Percentiles rank a stretch among this genome's conserved stretches.
phyloP scores from a whole-genome alignment of 805 yeast species.

The Debaryomyces maramus region DNA sequence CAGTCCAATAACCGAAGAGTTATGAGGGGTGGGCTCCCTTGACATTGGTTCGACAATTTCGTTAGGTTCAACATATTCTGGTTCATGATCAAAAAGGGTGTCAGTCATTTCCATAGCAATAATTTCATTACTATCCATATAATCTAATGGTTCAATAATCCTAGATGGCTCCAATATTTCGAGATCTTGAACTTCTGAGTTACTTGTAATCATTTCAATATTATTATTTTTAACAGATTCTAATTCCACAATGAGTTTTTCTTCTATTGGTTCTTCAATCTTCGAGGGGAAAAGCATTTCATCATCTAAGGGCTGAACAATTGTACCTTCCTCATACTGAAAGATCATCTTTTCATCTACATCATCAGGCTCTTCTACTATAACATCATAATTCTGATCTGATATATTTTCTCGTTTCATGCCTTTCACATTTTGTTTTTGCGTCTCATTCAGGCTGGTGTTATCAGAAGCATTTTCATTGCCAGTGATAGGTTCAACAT shows the following conservation, averaged over 20 bases:
- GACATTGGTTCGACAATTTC: neutral
- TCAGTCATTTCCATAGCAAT: neutral
- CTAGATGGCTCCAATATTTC: conserved; percentile 3
- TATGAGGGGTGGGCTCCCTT: neutral
- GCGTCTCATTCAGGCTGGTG: too few relatives aligned
- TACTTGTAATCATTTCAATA: neutral
- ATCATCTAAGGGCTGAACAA: neutral
- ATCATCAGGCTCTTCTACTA: conserved; percentile 16
- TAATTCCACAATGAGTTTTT: neutral
- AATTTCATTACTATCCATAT: neutral
- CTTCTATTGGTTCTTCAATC: conserved; percentile 9
- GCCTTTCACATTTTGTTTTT: too few relatives aligned
- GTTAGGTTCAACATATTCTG: neutral
- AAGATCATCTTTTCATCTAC: conserved; percentile 16
- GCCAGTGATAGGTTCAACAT: conserved; percentile 14
- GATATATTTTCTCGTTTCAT: conserved; percentile 12
- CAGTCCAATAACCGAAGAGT: too few relatives aligned
- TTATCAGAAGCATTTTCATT: conserved; percentile 23
- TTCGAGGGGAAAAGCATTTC: conserved; percentile 5
- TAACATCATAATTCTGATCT: conserved; percentile 4
- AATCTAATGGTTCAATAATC: neutral
- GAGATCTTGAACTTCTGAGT: neutral
- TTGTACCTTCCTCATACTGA: conserved; percentile 1
- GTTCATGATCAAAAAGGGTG: neutral
- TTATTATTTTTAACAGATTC: neutral